A percentile compares a stretch with the other conserved stretches of the same genome.
phyloP scores from a whole-genome alignment of 148 eudicot species.

The Amaranthus cruentus region DNA sequence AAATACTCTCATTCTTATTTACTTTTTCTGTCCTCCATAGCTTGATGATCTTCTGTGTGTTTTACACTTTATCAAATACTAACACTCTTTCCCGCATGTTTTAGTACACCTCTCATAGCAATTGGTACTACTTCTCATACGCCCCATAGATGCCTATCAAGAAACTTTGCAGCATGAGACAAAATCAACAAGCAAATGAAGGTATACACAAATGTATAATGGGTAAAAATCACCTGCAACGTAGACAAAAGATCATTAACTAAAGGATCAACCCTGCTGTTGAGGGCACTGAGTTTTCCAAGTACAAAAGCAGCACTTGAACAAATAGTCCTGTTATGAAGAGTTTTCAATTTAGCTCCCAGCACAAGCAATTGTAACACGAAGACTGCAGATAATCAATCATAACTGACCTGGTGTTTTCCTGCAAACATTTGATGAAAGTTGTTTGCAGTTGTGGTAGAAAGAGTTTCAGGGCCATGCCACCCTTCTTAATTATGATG shows the following conservation, averaged over 20 bases:
- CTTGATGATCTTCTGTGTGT: too few species aligned
- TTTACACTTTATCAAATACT: too few species aligned
- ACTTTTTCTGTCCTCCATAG: too few species aligned
- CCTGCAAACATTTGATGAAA: conserved; percentile 87
- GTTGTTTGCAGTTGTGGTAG: conserved; percentile 99
- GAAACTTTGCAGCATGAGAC: conserved; percentile 6
- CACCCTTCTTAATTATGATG: conserved; percentile 88
- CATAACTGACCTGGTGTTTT: conserved; percentile 68
- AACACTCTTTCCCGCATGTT: conserved; percentile 88
- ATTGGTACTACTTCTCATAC: conserved; percentile 81
- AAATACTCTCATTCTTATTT: too few species aligned
- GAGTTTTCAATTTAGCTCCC: conserved; percentile 15
- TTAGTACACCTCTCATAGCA: conserved; percentile 89
- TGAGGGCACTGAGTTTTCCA: conserved; percentile 97
- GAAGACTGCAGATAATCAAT: too few species aligned
- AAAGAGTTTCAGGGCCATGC: conserved; percentile 87
- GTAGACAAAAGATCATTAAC: conserved; percentile 88
- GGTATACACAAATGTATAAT: conserved; percentile 9
- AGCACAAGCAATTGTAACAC: background rate
- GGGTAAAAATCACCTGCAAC: conserved; percentile 55
- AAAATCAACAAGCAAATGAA: background rate
- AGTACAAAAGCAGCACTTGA: conserved; percentile 93
- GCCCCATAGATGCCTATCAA: conserved; percentile 77
- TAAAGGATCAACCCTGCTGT: conserved; percentile 90
- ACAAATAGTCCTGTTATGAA: conserved; percentile 75